These are phyloP conservation scores for Laburnicola sp. DNA, from an alignment of 2,329 filamentous ascomycete species.

Conservation along the genomic window DNA sequence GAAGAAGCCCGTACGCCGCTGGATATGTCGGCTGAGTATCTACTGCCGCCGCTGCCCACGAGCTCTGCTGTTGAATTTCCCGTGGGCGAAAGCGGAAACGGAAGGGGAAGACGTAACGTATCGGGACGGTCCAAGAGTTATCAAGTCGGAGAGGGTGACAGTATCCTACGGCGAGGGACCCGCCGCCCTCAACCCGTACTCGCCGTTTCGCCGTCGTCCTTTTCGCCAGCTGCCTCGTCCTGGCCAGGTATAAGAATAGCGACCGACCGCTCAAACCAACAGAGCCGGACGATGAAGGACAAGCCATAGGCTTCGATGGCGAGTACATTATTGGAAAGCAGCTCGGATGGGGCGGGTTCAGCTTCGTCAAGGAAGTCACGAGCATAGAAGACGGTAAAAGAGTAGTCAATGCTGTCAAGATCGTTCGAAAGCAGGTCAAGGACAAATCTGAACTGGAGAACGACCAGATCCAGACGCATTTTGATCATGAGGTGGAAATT, in stretches of 20 bases:
- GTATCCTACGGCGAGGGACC: conserved; percentile 41
- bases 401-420: conserved; percentile 66
- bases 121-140: conserved; percentile 39
- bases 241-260: conserved; percentile 55
- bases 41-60: conserved; percentile 39
- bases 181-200: conserved; percentile 53
- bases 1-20: conserved; percentile 47
- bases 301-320: conserved; percentile 62
- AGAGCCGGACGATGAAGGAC: conserved; percentile 68
- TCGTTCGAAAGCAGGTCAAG: conserved; percentile 63
- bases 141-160: conserved; percentile 34
- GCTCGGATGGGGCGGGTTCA: conserved; percentile 68
- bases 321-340: conserved; percentile 70
- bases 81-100: conserved; percentile 18
- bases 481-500: conserved; percentile 69
- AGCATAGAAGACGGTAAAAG: conserved; percentile 60
- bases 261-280: conserved; percentile 44
- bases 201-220: conserved; percentile 52
- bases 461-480: conserved; percentile 66
- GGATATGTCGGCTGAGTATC: conserved; percentile 38
- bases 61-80: conserved; percentile 45
- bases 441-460: conserved; percentile 63
- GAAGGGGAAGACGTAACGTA: conserved; percentile 26
- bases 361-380: conserved; percentile 67
- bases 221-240: conserved; percentile 61